phyloP scores from a whole-genome alignment of 495 filamentous ascomycete genomes.

The Tricharina praecox region DNA sequence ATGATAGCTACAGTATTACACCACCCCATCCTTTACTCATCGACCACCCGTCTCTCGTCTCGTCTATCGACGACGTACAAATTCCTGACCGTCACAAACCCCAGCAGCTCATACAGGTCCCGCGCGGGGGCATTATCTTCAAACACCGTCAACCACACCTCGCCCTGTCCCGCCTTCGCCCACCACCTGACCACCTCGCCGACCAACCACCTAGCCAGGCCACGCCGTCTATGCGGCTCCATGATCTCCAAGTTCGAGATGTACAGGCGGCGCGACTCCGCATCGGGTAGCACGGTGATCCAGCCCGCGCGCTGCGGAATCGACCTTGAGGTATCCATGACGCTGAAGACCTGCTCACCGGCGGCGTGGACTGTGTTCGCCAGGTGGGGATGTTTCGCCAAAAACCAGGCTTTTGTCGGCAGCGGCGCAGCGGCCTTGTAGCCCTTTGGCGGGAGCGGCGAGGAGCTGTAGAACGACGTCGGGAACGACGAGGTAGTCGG shows the following conservation, averaged over 20 bases:
- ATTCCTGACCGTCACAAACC: constrained; percentile 10
- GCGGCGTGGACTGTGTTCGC: not conserved
- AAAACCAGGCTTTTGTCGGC: not conserved
- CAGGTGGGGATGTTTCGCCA: not conserved
- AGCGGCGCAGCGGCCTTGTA: not conserved
- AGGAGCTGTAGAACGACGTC: too few species aligned
- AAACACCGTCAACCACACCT: constrained; percentile 19
- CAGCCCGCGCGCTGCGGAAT: constrained; percentile 1
- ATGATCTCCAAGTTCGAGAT: constrained; percentile 11
- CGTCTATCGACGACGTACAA: constrained; percentile 13
- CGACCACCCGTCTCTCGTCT: not conserved
- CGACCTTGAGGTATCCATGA: not conserved
- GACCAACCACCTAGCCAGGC: constrained; percentile 9
- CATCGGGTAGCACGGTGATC: constrained; percentile 6
- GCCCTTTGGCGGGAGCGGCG: too few species aligned
- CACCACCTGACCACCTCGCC: constrained; percentile 4
- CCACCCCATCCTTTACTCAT: too few species aligned
- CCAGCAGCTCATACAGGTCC: constrained; percentile 15
- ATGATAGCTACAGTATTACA: too few species aligned
- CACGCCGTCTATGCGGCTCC: constrained; percentile 3
- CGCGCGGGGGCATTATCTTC: constrained; percentile 9
- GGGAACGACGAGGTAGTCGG: not conserved
- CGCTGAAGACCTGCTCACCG: not conserved
- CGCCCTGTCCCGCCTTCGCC: not conserved
- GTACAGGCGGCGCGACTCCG: constrained; percentile 5